Percentiles rank a stretch among this genome's conserved stretches.
Conservation (phyloP, 192 early-diverging fungal species). For the Gonapodya sp. region DNA sequence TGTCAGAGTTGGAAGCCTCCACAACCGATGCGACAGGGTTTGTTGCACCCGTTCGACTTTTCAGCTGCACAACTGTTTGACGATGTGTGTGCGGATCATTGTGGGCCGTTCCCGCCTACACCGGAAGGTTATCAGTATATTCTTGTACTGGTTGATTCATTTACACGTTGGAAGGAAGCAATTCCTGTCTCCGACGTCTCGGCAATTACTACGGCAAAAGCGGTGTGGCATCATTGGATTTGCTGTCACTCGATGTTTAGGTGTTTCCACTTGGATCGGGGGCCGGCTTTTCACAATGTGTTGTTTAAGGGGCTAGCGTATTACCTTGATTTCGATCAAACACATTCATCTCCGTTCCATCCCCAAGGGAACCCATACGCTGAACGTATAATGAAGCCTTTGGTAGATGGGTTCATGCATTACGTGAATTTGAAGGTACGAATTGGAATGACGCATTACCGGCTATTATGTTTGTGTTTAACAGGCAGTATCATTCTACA, state of each 20-base stretch:
- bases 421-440: background rate
- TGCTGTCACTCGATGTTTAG: background rate
- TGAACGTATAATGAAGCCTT: background rate
- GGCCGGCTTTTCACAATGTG: background rate
- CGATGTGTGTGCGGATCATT: background rate
- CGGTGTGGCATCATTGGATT: background rate
- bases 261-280: background rate
- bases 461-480: background rate
- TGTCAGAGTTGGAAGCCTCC: background rate
- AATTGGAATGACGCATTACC: background rate
- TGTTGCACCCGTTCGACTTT: background rate
- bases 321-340: background rate
- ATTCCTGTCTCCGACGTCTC: background rate
- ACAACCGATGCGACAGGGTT: background rate
- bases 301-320: background rate
- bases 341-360: background rate
- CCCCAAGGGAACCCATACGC: background rate
- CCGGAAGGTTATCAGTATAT: background rate
- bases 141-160: background rate
- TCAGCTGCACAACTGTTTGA: background rate
- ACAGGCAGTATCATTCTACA: background rate
- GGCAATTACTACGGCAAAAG: background rate
- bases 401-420: background rate
- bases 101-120: background rate
- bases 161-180: background rate